These are phyloP conservation scores for Hyphodiscus hymeniophilus DNA, from an alignment of 495 filamentous ascomycete species.

Conservation along the genomic window DNA sequence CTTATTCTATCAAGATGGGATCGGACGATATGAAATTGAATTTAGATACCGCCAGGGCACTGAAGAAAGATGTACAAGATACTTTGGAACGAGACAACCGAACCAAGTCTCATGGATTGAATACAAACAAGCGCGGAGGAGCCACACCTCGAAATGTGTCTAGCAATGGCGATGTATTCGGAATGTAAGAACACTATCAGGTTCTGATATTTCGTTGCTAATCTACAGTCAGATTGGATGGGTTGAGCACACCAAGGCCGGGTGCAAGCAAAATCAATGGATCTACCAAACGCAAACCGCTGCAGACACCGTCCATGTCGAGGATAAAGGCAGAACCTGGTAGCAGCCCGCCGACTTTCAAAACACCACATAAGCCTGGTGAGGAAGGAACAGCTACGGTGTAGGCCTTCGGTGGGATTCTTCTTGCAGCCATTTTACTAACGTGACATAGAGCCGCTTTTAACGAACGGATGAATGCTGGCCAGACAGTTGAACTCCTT, in stretches of 20 bases:
- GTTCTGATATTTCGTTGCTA: neutral
- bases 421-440: neutral
- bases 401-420: conserved; percentile 25
- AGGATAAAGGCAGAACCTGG: conserved; percentile 35
- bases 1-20: conserved; percentile 87
- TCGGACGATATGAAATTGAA: conserved; percentile 62
- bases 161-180: conserved; percentile 64
- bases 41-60: conserved; percentile 57
- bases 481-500: conserved; percentile 70
- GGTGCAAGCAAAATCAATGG: conserved; percentile 24
- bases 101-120: conserved; percentile 47
- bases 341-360: conserved; percentile 38
- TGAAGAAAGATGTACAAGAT: conserved; percentile 85
- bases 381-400: conserved; percentile 28
- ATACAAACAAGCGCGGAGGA: conserved; percentile 51
- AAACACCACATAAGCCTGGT: conserved; percentile 32
- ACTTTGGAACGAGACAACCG: conserved; percentile 64
- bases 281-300: conserved; percentile 8
- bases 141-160: conserved; percentile 57
- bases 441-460: conserved; percentile 45
- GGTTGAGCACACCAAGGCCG: conserved; percentile 58
- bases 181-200: conserved; percentile 50
- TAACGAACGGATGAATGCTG: conserved; percentile 62
- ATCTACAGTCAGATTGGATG: conserved; percentile 55
- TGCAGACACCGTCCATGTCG: conserved; percentile 36